Evolutionary conservation across 306 rosid genomes (phyloP).

Genomic region (Castanopsis chinensis): DNA sequence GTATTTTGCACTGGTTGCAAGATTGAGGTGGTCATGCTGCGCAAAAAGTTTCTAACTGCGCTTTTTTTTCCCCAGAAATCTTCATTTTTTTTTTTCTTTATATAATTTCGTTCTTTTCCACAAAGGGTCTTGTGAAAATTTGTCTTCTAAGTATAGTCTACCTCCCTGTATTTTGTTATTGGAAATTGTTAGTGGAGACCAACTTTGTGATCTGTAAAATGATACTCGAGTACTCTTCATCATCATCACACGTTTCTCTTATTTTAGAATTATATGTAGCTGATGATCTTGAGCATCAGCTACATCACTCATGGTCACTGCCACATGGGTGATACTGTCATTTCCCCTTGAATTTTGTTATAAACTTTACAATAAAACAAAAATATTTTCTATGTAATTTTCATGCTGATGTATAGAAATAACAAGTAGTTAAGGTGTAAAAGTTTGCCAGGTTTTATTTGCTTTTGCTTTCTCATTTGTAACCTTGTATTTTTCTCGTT

Average conservation of each 20-base stretch:
- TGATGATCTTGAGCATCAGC: neutral
- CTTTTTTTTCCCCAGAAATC: neutral
- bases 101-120: neutral
- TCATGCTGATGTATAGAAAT: neutral
- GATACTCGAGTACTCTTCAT: neutral
- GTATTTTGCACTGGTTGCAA: neutral
- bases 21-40: too few relatives aligned
- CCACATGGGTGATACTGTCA: neutral
- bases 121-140: neutral
- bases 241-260: neutral
- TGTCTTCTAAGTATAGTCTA: neutral
- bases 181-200: neutral
- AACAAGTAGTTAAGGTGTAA: neutral
- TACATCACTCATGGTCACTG: neutral
- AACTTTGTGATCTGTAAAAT: neutral
- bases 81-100: neutral
- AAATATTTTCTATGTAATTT: neutral
- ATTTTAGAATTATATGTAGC: neutral
- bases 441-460: neutral
- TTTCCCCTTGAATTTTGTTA: neutral
- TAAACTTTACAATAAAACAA: neutral
- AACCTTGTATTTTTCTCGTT: neutral
- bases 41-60: neutral
- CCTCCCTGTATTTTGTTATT: neutral
- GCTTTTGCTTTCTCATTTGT: neutral